Conservation (phyloP, 345 rosid species). For the Salix brachista region DNA sequence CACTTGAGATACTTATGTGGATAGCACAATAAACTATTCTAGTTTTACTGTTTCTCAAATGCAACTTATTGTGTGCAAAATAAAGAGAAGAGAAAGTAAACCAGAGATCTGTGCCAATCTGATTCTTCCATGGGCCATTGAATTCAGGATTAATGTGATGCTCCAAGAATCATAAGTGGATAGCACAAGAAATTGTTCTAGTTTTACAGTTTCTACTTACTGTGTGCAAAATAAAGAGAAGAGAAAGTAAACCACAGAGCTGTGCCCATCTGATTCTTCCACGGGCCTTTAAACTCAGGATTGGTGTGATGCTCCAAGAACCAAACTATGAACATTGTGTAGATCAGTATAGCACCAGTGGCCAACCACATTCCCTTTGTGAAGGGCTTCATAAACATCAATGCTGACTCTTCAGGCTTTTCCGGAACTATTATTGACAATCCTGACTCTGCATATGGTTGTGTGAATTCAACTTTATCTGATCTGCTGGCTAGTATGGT, state of each 20-base stretch:
- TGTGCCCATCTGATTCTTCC: constrained; percentile 32
- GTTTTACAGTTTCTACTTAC: constrained; percentile 22
- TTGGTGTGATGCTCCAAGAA: constrained; percentile 38
- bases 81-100: constrained; percentile 55
- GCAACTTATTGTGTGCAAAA: constrained; percentile 52
- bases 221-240: constrained; percentile 55
- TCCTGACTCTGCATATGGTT: constrained; percentile 47
- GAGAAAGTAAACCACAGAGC: constrained; percentile 51
- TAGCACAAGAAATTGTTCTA: too few relatives aligned
- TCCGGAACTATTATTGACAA: constrained; percentile 45
- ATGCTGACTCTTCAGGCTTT: constrained; percentile 18
- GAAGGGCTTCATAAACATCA: constrained; percentile 51
- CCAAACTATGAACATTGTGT: constrained; percentile 49
- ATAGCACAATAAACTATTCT: too few relatives aligned
- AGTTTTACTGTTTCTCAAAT: neutral
- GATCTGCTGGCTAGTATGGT: constrained; percentile 42
- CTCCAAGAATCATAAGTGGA: too few relatives aligned
- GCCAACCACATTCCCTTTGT: constrained; percentile 47
- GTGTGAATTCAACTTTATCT: constrained; percentile 42
- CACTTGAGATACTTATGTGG: too few relatives aligned
- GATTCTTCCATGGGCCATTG: constrained; percentile 30
- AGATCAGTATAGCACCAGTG: constrained; percentile 33
- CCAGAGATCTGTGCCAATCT: constrained; percentile 38
- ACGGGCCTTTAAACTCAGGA: constrained; percentile 37
- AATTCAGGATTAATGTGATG: constrained; percentile 29